Evolutionary conservation across 805 yeast genomes (phyloP), one percentile per base, ranked within the genome.

Genomic region (Lachancea kluyveri): DNA sequence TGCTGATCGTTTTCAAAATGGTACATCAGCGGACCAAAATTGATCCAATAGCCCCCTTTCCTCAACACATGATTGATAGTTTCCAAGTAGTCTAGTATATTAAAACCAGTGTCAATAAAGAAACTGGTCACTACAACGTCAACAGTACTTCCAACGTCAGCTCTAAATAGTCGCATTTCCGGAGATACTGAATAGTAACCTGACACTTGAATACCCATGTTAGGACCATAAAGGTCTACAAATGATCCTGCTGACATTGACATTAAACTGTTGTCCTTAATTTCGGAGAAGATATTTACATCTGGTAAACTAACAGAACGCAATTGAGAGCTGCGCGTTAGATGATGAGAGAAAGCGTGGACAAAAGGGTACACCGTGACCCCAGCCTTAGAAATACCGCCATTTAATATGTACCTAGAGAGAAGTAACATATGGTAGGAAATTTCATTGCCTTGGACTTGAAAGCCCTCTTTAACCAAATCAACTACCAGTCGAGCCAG

Each of bases 201-300:
- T 3, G 43, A 41, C 10, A 22, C 27, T 19, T 25, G 31, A 12
- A 42, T 41, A 8, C 42, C 39, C 2, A 67, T 49, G 21, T 41
- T 35, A 0, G 74, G 73, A 0, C 80, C 80, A 48, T 74, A 76
- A 21, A 77, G 55, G 39, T 77, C 83, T 3, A 67, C 67, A 50
- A 80, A 79, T 0, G 80, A 74, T 0, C 87, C 87, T 0, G 80
- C 74, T 4, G 74, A 65, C 74, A 78, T 77, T 0, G 78, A 67
- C 77, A 79, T 70, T 29, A 67, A 50, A 8, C 68, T 70, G 12
- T 48, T 59, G 26, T 60, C 63, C 0, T 65, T 67, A 5, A 71
- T 58, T 1, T 42, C 36, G 0, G 68, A 68, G 26, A 59, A 42
- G 10, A 56, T 42, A 8, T 40, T 41, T 10, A 56, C 46, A 16